Conservation (phyloP, 305 asterid genomes). For the Fraxinus albicans region DNA sequence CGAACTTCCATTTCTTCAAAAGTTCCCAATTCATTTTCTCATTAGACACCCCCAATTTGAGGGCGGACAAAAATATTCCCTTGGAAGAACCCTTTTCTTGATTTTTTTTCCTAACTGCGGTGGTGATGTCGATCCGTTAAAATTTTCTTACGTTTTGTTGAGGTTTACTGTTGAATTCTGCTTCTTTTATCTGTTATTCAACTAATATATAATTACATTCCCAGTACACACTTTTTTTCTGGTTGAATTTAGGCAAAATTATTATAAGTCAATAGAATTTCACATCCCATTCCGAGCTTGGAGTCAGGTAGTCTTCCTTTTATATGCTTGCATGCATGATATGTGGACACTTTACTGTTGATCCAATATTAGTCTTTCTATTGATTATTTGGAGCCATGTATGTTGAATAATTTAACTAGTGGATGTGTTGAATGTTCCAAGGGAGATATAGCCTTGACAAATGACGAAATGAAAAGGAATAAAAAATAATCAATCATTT, state of each 20-base stretch:
- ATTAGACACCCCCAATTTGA: neutral
- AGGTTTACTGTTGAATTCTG: neutral
- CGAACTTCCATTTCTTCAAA: neutral
- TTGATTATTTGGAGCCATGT: no score
- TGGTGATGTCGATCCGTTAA: neutral
- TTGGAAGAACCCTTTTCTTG: conserved; percentile 21
- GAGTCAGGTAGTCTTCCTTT: neutral
- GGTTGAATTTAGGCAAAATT: neutral
- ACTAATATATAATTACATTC: no score
- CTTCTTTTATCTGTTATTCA: no score
- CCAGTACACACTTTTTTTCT: neutral
- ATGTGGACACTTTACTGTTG: neutral
- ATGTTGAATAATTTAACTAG: neutral
- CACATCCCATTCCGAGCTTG: neutral
- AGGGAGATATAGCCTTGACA: neutral
- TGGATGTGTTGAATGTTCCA: neutral
- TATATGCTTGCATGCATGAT: neutral
- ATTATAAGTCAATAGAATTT: neutral
- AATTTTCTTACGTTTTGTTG: neutral
- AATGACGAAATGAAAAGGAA: neutral
- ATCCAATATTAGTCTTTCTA: neutral
- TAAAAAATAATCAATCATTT: neutral
- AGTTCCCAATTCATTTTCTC: conserved; percentile 18
- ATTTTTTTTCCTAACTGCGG: neutral
- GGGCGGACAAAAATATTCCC: conserved; percentile 19